Evolutionary conservation across 805 yeast species (phyloP).

Genomic region (Sungouiozyma ichnusensis): DNA sequence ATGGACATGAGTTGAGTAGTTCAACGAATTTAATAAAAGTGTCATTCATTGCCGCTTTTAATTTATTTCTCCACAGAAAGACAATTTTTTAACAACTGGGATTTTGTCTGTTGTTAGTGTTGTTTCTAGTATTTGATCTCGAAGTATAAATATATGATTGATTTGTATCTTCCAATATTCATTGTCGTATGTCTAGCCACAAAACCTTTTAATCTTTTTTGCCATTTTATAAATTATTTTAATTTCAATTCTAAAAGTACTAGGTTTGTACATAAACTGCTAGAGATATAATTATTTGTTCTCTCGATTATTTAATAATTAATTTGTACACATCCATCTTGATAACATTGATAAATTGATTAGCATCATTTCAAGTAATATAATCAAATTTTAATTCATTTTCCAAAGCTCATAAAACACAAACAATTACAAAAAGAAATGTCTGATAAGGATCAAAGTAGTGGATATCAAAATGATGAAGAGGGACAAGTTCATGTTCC

Average conservation of each 20-base stretch:
- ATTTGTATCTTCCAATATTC: too few species aligned
- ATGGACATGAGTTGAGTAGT: too few species aligned
- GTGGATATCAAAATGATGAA: slow-evolving; percentile 3
- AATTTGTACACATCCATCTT: background rate
- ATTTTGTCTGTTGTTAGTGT: background rate
- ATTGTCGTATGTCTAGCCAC: background rate
- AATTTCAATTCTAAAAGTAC: too few species aligned
- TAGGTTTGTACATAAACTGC: too few species aligned
- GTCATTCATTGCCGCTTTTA: background rate
- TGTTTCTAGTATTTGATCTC: background rate
- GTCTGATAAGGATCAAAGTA: slow-evolving; percentile 3
- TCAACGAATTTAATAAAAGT: too few species aligned
- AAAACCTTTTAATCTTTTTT: background rate
- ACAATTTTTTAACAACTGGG: background rate
- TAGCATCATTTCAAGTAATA: too few species aligned
- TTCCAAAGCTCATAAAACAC: background rate
- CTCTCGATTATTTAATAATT: background rate
- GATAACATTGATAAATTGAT: too few species aligned
- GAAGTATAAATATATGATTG: background rate
- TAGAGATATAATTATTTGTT: background rate
- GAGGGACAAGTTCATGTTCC: background rate
- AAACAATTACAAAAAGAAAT: background rate
- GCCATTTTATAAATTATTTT: background rate
- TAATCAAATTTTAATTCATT: background rate
- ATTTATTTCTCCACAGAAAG: background rate